These are phyloP conservation scores for Fusarium burgessii DNA, from an alignment of 2,329 filamentous ascomycete genomes.

Conservation along the genomic window DNA sequence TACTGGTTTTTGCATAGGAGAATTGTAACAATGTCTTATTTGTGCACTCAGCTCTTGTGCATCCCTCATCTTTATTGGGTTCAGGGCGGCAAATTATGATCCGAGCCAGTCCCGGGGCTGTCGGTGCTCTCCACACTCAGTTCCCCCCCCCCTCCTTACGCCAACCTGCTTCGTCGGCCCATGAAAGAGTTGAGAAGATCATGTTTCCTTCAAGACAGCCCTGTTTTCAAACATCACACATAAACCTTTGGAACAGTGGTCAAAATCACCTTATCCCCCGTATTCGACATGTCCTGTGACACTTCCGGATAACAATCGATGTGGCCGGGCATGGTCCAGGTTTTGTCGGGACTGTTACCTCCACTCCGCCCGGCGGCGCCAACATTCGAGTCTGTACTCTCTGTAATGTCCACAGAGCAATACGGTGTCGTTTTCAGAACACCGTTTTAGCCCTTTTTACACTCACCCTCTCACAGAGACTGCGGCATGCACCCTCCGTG, in stretches of 20 bases:
- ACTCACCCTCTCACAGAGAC: constrained; percentile 17
- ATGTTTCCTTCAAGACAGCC: not conserved
- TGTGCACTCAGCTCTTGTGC: not conserved
- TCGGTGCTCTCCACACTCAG: constrained; percentile 38
- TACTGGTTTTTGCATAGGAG: not conserved
- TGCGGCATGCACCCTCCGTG: constrained; percentile 16
- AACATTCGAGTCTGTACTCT: not conserved
- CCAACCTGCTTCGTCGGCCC: constrained; percentile 2
- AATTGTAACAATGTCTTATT: not conserved
- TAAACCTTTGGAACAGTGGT: not conserved
- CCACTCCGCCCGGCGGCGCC: constrained; percentile 23
- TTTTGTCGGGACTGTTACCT: constrained; percentile 29
- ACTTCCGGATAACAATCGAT: constrained; percentile 12
- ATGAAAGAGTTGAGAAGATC: not conserved
- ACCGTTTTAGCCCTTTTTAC: not conserved
- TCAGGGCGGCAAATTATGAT: constrained; percentile 35
- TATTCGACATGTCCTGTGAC: constrained; percentile 10
- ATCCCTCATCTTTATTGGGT: constrained; percentile 16
- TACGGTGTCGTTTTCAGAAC: constrained; percentile 4
- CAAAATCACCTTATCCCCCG: constrained; percentile 15
- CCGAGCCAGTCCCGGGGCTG: constrained; percentile 29
- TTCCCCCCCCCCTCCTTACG: constrained; percentile 17
- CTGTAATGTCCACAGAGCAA: constrained; percentile 4
- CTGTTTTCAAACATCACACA: not conserved
- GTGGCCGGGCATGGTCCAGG: constrained; percentile 35